Evolutionary conservation across 1,284 basidiomycete genomes (phyloP).

Genomic region (Naganishia sp.): DNA sequence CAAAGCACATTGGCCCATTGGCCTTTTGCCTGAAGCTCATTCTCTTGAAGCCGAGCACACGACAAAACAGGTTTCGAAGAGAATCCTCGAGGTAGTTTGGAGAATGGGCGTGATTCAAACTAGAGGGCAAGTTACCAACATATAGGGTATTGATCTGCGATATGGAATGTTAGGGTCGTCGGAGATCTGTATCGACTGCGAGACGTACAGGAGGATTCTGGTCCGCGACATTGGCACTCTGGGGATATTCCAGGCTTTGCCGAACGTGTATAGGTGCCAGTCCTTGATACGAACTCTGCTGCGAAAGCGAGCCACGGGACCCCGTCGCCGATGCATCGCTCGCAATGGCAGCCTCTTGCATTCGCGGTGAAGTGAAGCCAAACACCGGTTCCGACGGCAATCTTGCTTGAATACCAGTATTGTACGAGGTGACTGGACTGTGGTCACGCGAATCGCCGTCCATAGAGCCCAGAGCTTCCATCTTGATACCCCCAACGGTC

Average conservation of each 20-base stretch:
- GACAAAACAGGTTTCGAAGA: constrained; percentile 75
- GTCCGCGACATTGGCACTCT: constrained; percentile 66
- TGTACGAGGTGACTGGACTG: constrained; percentile 14
- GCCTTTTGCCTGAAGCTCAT: constrained; percentile 93
- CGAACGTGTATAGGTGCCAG: constrained; percentile 20
- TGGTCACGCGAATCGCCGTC: constrained; percentile 34
- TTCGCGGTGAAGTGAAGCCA: constrained; percentile 18
- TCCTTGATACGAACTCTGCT: constrained; percentile 28
- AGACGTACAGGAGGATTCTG: constrained; percentile 78
- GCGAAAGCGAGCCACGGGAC: constrained; percentile 14
- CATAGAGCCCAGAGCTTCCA: constrained; percentile 32
- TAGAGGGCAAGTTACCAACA: constrained; percentile 86
- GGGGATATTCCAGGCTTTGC: constrained; percentile 16
- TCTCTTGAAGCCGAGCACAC: constrained; percentile 80
- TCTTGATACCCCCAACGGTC: constrained; percentile 43
- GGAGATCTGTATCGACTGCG: constrained; percentile 4
- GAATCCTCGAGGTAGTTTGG: constrained; percentile 80
- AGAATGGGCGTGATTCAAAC: constrained; percentile 63
- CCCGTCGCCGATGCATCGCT: constrained; percentile 20
- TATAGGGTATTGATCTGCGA: constrained; percentile 85
- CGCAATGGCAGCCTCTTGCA: constrained; percentile 13
- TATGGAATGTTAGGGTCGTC: background rate
- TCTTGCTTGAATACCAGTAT: background rate
- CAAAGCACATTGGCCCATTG: constrained; percentile 96
- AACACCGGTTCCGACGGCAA: constrained; percentile 3